Evolutionary conservation across 371 early-diverging fungal species (phyloP).

Genomic region (Circinella umbellata): DNA sequence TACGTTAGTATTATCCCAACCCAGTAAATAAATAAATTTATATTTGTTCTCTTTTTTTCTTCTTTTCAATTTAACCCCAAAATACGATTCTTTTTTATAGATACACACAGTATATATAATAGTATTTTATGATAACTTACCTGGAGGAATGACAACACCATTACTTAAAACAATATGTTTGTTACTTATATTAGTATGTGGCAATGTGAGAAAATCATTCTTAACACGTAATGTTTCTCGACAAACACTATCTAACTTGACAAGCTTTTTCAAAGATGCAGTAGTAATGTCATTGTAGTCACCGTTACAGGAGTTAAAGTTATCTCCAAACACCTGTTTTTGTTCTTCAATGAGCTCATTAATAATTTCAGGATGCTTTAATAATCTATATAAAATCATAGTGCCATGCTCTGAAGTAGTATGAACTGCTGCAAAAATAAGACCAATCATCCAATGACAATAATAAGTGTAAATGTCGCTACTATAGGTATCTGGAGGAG

Average conservation of each 20-base stretch:
- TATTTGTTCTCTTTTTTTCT: too few relatives aligned
- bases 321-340: constrained; percentile 26
- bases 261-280: constrained; percentile 38
- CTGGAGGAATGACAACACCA: constrained; percentile 41
- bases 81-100: too few relatives aligned
- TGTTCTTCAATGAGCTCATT: constrained; percentile 51
- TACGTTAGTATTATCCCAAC: neutral
- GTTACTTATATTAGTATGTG: constrained; percentile 36
- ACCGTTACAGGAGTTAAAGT: neutral
- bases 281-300: constrained; percentile 26
- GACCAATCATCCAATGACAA: constrained; percentile 23
- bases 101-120: neutral
- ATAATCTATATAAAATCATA: constrained; percentile 41
- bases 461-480: neutral
- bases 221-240: constrained; percentile 48
- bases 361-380: constrained; percentile 42
- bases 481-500: neutral
- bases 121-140: constrained; percentile 20
- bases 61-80: too few relatives aligned
- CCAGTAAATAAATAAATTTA: too few relatives aligned
- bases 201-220: constrained; percentile 21
- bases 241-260: constrained; percentile 53
- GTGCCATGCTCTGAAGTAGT: constrained; percentile 40
- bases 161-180: constrained; percentile 35
- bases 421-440: constrained; percentile 47